These are phyloP conservation scores for Malassezia restricta DNA, from an alignment of 1,284 basidiomycete species.

Conservation along the genomic window DNA sequence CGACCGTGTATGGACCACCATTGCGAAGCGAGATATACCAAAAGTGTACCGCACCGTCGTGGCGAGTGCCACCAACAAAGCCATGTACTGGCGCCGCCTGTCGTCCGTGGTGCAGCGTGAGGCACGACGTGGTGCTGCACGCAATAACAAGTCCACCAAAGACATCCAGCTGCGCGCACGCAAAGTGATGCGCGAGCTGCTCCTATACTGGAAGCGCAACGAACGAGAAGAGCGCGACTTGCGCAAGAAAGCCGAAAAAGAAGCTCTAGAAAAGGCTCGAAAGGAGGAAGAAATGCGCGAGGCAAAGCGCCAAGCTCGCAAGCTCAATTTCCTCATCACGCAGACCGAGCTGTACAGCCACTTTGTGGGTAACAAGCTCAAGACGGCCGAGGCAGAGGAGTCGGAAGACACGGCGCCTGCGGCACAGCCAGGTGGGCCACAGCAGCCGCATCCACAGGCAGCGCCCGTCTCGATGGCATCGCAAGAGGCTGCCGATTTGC, in stretches of 20 bases:
- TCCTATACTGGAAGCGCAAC: constrained; percentile 94
- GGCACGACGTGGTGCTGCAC: constrained; percentile 66
- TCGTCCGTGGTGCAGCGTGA: constrained; percentile 64
- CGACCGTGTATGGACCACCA: constrained; percentile 41
- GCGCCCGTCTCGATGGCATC: constrained; percentile 57
- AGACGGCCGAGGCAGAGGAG: constrained; percentile 83
- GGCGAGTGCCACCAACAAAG: constrained; percentile 34
- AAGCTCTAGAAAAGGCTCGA: constrained; percentile 52
- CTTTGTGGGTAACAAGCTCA: constrained; percentile 96
- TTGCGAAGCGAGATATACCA: constrained; percentile 44
- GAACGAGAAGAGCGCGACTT: constrained; percentile 82
- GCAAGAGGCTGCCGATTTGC: constrained; percentile 50
- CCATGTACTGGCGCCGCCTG: constrained; percentile 62
- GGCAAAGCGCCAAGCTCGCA: constrained; percentile 83
- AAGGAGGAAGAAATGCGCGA: constrained; percentile 94
- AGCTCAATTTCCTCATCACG: constrained; percentile 96
- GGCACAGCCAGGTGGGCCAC: constrained; percentile 4
- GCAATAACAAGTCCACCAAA: constrained; percentile 70
- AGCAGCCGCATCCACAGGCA: constrained; percentile 21
- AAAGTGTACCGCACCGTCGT: constrained; percentile 43
- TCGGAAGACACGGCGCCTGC: constrained; percentile 51
- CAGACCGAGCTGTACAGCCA: constrained; percentile 98
- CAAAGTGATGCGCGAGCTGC: constrained; percentile 68
- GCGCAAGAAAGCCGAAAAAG: constrained; percentile 80
- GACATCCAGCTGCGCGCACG: constrained; percentile 78